phyloP scores from a whole-genome alignment of 1,284 basidiomycete species.

The Marasmius oreades region DNA sequence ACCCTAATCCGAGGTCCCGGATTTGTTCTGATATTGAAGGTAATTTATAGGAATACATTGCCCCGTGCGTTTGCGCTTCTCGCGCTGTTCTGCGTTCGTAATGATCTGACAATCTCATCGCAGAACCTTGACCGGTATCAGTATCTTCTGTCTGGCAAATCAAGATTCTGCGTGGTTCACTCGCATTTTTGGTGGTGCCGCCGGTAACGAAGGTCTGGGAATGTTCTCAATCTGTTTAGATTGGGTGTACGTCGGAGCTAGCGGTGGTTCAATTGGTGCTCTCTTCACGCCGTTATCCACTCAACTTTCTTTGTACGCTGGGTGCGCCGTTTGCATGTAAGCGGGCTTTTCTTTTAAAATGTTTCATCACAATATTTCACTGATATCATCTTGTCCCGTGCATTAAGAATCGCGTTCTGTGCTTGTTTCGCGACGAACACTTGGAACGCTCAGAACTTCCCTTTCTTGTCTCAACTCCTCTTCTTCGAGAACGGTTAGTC shows the following conservation, averaged over 20 bases:
- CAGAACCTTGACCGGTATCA: slow-evolving; percentile 50
- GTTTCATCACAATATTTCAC: slow-evolving; percentile 6
- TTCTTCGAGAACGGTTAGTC: slow-evolving; percentile 33
- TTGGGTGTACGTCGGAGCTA: slow-evolving; percentile 30
- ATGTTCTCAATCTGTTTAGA: slow-evolving; percentile 26
- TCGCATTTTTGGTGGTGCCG: slow-evolving; percentile 47
- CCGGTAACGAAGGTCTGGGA: slow-evolving; percentile 2
- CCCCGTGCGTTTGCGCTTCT: slow-evolving; percentile 10
- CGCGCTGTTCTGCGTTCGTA: not conserved
- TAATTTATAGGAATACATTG: slow-evolving; percentile 13
- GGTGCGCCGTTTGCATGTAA: slow-evolving; percentile 27
- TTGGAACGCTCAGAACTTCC: slow-evolving; percentile 24
- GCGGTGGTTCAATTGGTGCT: slow-evolving; percentile 33
- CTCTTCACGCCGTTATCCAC: slow-evolving; percentile 34
- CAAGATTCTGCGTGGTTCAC: slow-evolving; percentile 51
- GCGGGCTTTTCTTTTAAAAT: not conserved
- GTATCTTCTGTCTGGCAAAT: slow-evolving; percentile 56
- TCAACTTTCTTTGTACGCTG: slow-evolving; percentile 29
- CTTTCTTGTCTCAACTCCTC: slow-evolving; percentile 32
- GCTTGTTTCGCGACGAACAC: slow-evolving; percentile 13
- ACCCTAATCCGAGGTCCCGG: too few relatives aligned
- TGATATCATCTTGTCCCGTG: not conserved
- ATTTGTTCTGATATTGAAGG: too few relatives aligned
- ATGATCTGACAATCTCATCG: not conserved
- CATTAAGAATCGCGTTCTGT: slow-evolving; percentile 18